These are phyloP conservation scores for Pseudogymnoascus sp. DNA, from an alignment of 2,329 filamentous ascomycete genomes.

Conservation along the genomic window DNA sequence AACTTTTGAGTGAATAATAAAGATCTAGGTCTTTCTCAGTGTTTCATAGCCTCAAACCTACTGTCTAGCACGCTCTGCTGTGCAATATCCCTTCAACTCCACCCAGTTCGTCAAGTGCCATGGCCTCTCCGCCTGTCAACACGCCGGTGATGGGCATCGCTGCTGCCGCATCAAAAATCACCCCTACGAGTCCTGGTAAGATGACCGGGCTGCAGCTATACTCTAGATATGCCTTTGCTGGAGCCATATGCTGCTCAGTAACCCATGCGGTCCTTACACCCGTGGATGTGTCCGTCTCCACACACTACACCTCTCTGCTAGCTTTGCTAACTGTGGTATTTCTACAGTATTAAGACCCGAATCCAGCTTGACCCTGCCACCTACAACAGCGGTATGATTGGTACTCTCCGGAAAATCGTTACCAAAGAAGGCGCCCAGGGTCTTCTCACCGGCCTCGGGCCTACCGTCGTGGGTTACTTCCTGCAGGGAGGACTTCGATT, in stretches of 20 bases:
- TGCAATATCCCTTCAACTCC: background rate
- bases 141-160: background rate
- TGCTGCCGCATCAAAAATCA: background rate
- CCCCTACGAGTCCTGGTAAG: conserved; percentile 32
- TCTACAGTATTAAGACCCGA: conserved; percentile 78
- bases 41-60: background rate
- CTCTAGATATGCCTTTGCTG: conserved; percentile 93
- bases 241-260: conserved; percentile 95
- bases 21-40: background rate
- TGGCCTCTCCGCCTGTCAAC: background rate
- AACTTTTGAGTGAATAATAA: background rate
- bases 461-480: conserved; percentile 86
- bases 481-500: conserved; percentile 91
- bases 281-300: conserved; percentile 88
- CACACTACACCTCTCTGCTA: background rate
- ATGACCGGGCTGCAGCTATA: conserved; percentile 66
- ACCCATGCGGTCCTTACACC: conserved; percentile 96
- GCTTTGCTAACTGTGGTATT: conserved; percentile 18
- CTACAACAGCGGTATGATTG: conserved; percentile 82
- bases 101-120: background rate
- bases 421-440: conserved; percentile 76
- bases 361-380: conserved; percentile 86
- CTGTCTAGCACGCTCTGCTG: background rate
- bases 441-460: conserved; percentile 76
- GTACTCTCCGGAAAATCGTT: conserved; percentile 80